Conservation (phyloP, 106 monocot genomes). For the Alisma plantagoaquatica region DNA sequence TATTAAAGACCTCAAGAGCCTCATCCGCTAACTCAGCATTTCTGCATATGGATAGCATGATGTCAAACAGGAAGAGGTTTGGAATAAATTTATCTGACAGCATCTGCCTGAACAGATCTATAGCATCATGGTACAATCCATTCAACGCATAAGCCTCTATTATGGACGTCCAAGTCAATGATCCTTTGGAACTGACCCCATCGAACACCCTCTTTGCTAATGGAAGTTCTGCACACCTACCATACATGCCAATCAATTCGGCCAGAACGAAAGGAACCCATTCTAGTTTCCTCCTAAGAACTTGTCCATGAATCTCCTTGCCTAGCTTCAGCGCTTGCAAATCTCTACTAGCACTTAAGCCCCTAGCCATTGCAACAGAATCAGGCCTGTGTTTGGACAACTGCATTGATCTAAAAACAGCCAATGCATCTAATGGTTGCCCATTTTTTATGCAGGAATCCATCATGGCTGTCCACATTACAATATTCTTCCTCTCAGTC, state of each 20-base stretch:
- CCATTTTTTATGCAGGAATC: conserved; percentile 64
- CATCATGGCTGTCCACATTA: conserved; percentile 82
- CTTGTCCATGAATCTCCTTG: conserved; percentile 68
- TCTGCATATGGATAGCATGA: conserved; percentile 41
- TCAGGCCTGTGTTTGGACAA: conserved; percentile 37
- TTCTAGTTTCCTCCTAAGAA: conserved; percentile 16
- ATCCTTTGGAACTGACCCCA: conserved; percentile 13
- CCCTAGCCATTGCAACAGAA: conserved; percentile 42
- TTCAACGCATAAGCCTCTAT: conserved; percentile 16
- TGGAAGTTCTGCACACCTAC: conserved; percentile 4
- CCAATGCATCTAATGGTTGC: conserved; percentile 26
- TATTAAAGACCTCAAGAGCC: conserved; percentile 45
- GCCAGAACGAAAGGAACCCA: conserved; percentile 16
- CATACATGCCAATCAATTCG: conserved; percentile 19
- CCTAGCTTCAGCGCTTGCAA: conserved; percentile 43
- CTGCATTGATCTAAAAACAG: conserved; percentile 55
- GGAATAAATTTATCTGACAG: conserved; percentile 32
- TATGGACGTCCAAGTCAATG: conserved; percentile 25
- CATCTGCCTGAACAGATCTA: conserved; percentile 13
- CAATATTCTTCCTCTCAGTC: conserved; percentile 52
- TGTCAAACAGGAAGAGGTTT: conserved; percentile 61
- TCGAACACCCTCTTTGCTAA: conserved; percentile 11
- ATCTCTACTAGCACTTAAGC: conserved; percentile 33
- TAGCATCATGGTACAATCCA: conserved; percentile 5
- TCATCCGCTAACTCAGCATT: conserved; percentile 27